Evolutionary conservation across 1,284 basidiomycete species (phyloP), one percentile per base, ranked within the genome.

Genomic region (Apiotrichum akiyoshidainum): DNA sequence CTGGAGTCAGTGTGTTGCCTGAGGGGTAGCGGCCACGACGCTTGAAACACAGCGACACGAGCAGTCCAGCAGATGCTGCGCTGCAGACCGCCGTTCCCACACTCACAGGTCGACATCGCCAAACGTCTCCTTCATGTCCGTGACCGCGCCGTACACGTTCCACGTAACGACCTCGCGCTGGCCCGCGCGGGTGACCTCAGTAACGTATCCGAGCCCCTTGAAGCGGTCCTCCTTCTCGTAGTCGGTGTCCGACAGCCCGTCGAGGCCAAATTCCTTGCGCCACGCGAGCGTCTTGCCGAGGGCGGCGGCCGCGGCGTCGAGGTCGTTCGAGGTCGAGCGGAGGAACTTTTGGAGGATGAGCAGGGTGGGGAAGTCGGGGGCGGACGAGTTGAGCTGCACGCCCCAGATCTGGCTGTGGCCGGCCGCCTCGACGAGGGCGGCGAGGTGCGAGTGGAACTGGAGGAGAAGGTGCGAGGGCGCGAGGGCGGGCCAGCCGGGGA

Each of bases 121-220:
- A 49, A 69, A 69, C 46, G 68, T 65, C 46, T 26, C 48, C 16
- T 57, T 46, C 14, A 67, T 49, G 35, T 65, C 50, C 41, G 59
- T 58, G n/a, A 65, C 65, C 8, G 63, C 61, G 19, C 68, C 66
- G 46, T 69, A 69, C 16, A 69, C 54, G 55, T 69, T 69, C 65
- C 66, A 67, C 14, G 66, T 67, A 0, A 67, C 65, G 17, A 66
- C 55, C 53, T 66, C 63, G 26, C 35, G 22, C 17, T 39, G 17
- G 10, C 62, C 65, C 16, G 41, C 33, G 12, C 35, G 55, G 2
- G 34, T 46, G n/a, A 67, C 48, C 13, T 55, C 45, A 4, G 65
- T 65, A 16, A 69, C 60, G 57, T 67, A 69, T 2, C 68, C 68
- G 14, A 69, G 57, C 4, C 66, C 66, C 21, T 61, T 54, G 44